Evolutionary conservation across 2,329 filamentous ascomycete genomes (phyloP), one percentile per base, ranked within the genome.

Genomic region (Trichoderma hamatum): DNA sequence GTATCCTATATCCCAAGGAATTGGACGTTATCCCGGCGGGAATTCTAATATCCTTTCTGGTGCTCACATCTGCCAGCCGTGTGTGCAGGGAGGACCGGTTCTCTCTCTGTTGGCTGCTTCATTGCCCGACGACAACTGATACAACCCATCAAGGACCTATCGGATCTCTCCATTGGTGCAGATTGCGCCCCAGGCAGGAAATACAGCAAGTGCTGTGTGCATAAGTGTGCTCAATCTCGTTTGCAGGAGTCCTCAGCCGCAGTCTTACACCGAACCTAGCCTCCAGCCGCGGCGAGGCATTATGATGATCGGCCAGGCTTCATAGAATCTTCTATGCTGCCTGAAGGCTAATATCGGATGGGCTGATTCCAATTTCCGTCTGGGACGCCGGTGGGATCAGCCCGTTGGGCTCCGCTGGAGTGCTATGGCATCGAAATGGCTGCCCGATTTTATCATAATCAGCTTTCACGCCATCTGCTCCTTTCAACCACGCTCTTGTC

Each of bases 151-250:
- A 43, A 16, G 34, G 13, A 52, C 61, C 61, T 64, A 55, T 55
- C 49, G 61, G 49, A 64, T 30, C 3, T 36, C 24, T 14, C n/a
- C 10, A 39, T 21, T 43, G 24, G 24, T 19, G 21, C n/a, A 54
- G 26, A 21, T 64, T 28, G 7, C 30, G 14, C 14, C n/a, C 14
- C 32, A 43, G 51, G 26, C 24, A n/a, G 26, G 28, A 55, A 24
- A 21, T 13, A 34, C 61, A 55, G 61, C 61, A 55, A 64, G 61
- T 55, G 61, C 49, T 64, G 61, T 55, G 34, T 14, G 32, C 61
- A 64, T 55, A 39, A 55, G 34, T 28, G 54, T 55, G 61, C 34
- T 64, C 49, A 19, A 36, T 43, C 11, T 55, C 61, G 26, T 55
- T 26, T 30, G 54, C 24, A 21, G 61, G 51, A 55, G 39, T 39